Evolutionary conservation across 2,329 filamentous ascomycete species (phyloP), one percentile per base, ranked within the genome.

Genomic region (Colletotrichum siamense): DNA sequence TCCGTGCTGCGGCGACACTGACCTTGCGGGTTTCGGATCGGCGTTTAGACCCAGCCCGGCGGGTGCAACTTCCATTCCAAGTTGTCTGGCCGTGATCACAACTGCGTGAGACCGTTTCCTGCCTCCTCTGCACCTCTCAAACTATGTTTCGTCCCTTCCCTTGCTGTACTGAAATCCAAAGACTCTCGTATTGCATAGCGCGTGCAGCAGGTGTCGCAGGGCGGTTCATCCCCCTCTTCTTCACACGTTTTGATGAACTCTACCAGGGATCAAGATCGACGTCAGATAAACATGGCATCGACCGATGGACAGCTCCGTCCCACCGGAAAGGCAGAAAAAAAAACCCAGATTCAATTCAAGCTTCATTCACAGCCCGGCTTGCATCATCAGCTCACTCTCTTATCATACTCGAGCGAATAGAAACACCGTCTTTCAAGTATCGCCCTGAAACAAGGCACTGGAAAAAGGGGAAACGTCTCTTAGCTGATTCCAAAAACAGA

Each of bases 401-500:
- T 59, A 39, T 39, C 39, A 16, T 28, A 15, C 34, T 44, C 61
- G 13, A 63, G 4, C 28, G n/a, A 30, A n/a, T 2, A n/a, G 15
- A 26, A 18, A 22, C 49, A 13, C 24, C 57, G n/a, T 18, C 8
- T 32, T 32, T 18, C 44, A 72, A 65, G 36, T 44, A 18, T 13
- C 32, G 55, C n/a, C 70, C 70, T 73, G 64, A 76, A 76, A 73
- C 73, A 69, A 69, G 49, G 26, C 44, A 64, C 64, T 49, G 61
- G n/a, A 24, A 61, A 30, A 28, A 61, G 57, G 24, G 59, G 32
- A 32, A 30, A 13, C 28, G 57, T 26, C 55, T 24, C 18, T 30
- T 30, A 62, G 26, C 10, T 62, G 59, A 62, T 62, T 30, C 70
- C 64, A 73, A 65, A 73, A 73, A 69, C 57, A 62, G 64, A 44